Conservation (phyloP, 805 yeast genomes). For the Yamadazyma philogaea region DNA sequence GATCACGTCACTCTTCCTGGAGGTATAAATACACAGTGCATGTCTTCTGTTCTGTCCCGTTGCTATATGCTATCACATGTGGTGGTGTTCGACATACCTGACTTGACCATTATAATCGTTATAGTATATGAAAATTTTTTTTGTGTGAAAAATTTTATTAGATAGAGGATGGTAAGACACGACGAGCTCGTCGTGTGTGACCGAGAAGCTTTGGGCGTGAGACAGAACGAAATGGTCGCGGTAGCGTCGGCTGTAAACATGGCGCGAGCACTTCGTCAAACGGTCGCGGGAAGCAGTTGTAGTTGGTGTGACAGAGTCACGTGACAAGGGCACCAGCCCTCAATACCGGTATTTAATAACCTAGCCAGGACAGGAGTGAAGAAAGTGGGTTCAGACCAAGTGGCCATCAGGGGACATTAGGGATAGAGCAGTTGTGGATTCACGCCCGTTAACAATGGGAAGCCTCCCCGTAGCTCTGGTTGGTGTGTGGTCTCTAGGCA, state of each 20-base stretch:
- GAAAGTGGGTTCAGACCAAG: background rate
- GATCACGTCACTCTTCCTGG: background rate
- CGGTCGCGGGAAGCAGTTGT: background rate
- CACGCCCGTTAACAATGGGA: no score
- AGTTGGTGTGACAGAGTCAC: background rate
- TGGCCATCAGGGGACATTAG: no score
- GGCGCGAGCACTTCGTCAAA: background rate
- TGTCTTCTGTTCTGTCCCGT: background rate
- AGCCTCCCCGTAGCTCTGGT: no score
- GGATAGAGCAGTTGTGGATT: no score
- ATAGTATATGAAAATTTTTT: slow-evolving; percentile 10
- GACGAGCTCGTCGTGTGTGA: slow-evolving; percentile 2
- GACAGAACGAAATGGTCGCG: background rate
- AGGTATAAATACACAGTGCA: background rate
- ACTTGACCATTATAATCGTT: slow-evolving; percentile 53
- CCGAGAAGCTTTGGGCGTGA: background rate
- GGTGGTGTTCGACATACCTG: slow-evolving; percentile 48
- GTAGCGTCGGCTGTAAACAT: background rate
- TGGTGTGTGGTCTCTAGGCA: no score
- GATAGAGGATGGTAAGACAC: slow-evolving; percentile 3
- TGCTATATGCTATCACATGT: background rate
- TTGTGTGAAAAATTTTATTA: slow-evolving; percentile 8
- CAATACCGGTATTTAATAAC: no score
- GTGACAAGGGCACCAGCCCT: slow-evolving; percentile 9
- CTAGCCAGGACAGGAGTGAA: background rate